Conservation (phyloP, 805 yeast genomes). For the Kuraishia molischiana region DNA sequence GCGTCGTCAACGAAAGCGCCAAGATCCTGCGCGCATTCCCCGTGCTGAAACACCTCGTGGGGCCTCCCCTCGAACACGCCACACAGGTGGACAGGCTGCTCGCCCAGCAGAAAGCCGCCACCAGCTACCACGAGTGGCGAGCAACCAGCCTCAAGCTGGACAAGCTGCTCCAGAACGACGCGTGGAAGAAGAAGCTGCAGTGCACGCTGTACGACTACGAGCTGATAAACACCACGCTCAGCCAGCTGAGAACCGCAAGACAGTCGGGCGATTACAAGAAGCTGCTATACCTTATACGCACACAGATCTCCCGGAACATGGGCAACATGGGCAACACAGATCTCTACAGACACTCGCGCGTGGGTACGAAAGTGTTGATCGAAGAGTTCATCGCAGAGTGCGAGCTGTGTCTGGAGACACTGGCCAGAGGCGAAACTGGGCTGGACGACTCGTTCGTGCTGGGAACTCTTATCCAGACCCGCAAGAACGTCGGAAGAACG, state of each 20-base stretch:
- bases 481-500: constrained; percentile 88
- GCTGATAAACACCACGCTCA: constrained; percentile 40
- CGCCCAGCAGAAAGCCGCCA: constrained; percentile 36
- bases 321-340: constrained; percentile 82
- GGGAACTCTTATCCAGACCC: constrained; percentile 75
- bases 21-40: constrained; percentile 22
- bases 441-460: constrained; percentile 63
- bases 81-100: constrained; percentile 26
- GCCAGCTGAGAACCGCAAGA: constrained; percentile 53
- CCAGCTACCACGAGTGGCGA: constrained; percentile 53
- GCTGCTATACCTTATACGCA: constrained; percentile 66
- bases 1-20: constrained; percentile 21
- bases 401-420: constrained; percentile 29
- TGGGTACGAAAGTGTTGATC: constrained; percentile 78
- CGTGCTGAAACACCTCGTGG: constrained; percentile 23
- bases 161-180: constrained; percentile 45
- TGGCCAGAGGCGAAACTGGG: constrained; percentile 26
- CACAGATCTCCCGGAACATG: constrained; percentile 75
- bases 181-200: constrained; percentile 61
- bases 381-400: constrained; percentile 83
- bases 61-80: constrained; percentile 27
- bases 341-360: constrained; percentile 66
- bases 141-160: constrained; percentile 57
- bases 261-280: constrained; percentile 42
- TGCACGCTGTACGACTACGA: constrained; percentile 68